phyloP scores from a whole-genome alignment of 352 stramenopile genomes.

The Pythium sp. region DNA sequence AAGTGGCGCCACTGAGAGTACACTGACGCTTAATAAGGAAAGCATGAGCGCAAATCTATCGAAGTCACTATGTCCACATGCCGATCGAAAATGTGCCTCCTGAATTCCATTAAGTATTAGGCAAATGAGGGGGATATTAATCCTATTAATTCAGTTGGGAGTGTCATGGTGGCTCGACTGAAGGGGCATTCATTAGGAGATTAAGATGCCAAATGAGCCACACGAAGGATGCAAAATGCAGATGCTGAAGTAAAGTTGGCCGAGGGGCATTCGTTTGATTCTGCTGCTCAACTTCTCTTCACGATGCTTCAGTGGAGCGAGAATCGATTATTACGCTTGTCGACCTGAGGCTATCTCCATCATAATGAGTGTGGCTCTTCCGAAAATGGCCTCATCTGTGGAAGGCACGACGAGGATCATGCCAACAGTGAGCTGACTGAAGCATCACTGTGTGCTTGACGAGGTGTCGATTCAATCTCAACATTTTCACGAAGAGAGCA shows the following conservation, averaged over 20 bases:
- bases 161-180: neutral
- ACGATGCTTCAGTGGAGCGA: too few species aligned
- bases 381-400: neutral
- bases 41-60: neutral
- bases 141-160: neutral
- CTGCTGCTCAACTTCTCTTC: neutral
- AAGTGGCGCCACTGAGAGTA: neutral
- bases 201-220: neutral
- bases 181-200: neutral
- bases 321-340: neutral
- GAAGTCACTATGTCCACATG: too few species aligned
- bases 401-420: neutral
- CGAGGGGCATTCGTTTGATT: neutral
- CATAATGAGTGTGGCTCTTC: neutral
- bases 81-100: neutral
- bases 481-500: neutral
- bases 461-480: neutral
- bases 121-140: too few species aligned
- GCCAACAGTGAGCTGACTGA: neutral
- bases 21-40: too few species aligned
- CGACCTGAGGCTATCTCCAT: neutral
- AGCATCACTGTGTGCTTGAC: neutral
- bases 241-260: neutral
- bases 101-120: neutral
- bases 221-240: neutral